A percentile compares a stretch with the other conserved stretches of the same genome.
These are phyloP conservation scores for Rhinocladiella similis DNA, from an alignment of 2,329 filamentous ascomycete genomes.

Conservation along the genomic window DNA sequence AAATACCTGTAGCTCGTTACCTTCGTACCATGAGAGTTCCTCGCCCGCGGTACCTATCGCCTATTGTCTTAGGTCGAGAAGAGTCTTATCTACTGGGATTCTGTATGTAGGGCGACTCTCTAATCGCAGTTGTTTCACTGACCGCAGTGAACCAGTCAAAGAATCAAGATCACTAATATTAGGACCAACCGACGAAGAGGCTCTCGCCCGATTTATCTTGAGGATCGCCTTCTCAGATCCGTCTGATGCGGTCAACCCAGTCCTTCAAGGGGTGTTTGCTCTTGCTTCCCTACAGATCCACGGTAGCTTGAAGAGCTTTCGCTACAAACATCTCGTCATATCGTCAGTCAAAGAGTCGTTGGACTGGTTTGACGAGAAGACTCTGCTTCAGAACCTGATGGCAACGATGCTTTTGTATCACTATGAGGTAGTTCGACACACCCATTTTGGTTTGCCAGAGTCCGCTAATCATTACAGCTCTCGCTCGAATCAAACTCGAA, in stretches of 20 bases:
- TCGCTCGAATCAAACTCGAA: constrained; percentile 21
- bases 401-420: constrained; percentile 27
- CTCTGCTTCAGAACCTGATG: constrained; percentile 24
- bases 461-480: constrained; percentile 17
- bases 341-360: constrained; percentile 20
- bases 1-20: constrained; percentile 14
- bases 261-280: constrained; percentile 21
- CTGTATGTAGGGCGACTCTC: constrained; percentile 15
- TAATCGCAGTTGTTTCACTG: constrained; percentile 4
- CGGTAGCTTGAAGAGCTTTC: constrained; percentile 19
- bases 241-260: constrained; percentile 18
- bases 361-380: constrained; percentile 24
- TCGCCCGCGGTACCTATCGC: constrained; percentile 17
- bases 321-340: constrained; percentile 20
- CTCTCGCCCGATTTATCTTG: constrained; percentile 17
- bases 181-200: constrained; percentile 17
- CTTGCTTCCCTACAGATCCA: constrained; percentile 20
- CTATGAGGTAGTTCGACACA: constrained; percentile 17
- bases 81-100: constrained; percentile 19
- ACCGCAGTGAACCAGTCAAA: constrained; percentile 14
- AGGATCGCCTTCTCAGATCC: constrained; percentile 17
- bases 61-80: constrained; percentile 9
- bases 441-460: constrained; percentile 3
- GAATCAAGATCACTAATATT: constrained; percentile 21
- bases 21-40: constrained; percentile 19